Base-by-base conservation (phyloP, 805 yeast genomes). In the Alloascoidea hylecoeti region DNA sequence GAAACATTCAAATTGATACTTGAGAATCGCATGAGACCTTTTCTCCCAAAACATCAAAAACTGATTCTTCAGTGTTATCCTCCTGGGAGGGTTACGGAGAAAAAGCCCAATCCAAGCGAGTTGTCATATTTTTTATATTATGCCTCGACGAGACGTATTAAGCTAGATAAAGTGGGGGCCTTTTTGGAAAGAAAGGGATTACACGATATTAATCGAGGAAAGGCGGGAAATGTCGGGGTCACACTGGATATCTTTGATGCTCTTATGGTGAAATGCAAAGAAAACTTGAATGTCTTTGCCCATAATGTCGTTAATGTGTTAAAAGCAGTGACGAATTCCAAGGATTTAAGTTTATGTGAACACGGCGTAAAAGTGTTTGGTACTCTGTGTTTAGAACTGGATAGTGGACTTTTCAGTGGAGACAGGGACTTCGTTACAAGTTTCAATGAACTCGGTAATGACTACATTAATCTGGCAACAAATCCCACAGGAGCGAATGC, bases 51-150 rank as follows among this genome's bases (percentile, higher is more conserved):
- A 54, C 97, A 88, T 56, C 96, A 88, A 57, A 77, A 83, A 51
- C 66, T 88, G 50, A 82, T 92, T 30, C 70, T 80, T 38, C 95
- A 84, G 56, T 92, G 97, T 62, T 89, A 89, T 55, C 97, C 95
- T 4, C 72, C 92, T 2, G 96, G 96, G 2, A 69, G 85, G 43
- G 78, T 76, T 4, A 69, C 70, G 4, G 97, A 88, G 51, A 88
- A 88, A 60, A 78, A 80, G 49, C 95, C 98, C 13, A 88, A 89
- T 55, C 75, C 94, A 2, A 84, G 94, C 15, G 97, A 92, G 55
- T 67, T 94, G 35, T 79, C 94, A 42, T 85, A 86, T 52, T 65
- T 89, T 46, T 60, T 89, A 19, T 89, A 81, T 63, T 89, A 89
- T 55, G 95, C 95, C 15, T 77, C 94, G 33, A 79, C 96, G 3